These are phyloP conservation scores for Mycosphaerella arachidis DNA, from an alignment of 2,329 filamentous ascomycete species.

Conservation along the genomic window DNA sequence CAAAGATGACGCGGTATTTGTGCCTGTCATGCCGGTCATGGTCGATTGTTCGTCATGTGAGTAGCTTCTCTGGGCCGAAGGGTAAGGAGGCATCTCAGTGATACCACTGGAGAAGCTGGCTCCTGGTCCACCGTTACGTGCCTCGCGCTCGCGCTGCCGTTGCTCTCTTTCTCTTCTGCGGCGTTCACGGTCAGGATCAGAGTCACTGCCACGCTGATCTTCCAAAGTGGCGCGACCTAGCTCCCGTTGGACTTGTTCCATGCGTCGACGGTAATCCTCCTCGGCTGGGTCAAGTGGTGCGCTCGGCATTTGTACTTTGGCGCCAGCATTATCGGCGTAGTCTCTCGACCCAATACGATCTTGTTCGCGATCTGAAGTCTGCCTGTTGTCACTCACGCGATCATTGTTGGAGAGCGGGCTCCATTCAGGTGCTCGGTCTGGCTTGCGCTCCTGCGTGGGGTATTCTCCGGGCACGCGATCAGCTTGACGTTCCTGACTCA, in stretches of 20 bases:
- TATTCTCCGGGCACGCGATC: not conserved
- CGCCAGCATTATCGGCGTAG: constrained; percentile 2
- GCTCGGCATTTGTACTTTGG: constrained; percentile 20
- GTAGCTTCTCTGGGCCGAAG: constrained; percentile 20
- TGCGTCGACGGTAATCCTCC: constrained; percentile 48
- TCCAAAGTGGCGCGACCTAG: constrained; percentile 33
- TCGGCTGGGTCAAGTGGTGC: constrained; percentile 41
- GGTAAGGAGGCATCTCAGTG: constrained; percentile 15
- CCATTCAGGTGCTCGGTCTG: constrained; percentile 2
- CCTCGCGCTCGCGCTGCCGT: constrained; percentile 27
- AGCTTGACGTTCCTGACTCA: constrained; percentile 1
- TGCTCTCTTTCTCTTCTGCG: constrained; percentile 31
- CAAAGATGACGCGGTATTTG: constrained; percentile 9
- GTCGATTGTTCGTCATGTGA: constrained; percentile 19
- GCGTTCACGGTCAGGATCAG: constrained; percentile 31
- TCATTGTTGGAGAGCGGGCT: not conserved
- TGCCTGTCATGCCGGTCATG: constrained; percentile 6
- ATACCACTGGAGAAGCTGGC: constrained; percentile 9
- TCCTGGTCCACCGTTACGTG: constrained; percentile 10
- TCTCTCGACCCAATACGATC: constrained; percentile 16
- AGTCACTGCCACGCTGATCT: constrained; percentile 21
- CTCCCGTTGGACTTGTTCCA: constrained; percentile 45
- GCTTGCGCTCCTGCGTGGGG: not conserved
- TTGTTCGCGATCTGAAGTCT: constrained; percentile 7
- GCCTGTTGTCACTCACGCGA: constrained; percentile 3